A percentile compares a stretch with the other conserved stretches of the same genome.
phyloP scores from a whole-genome alignment of 2,329 filamentous ascomycete genomes.

The Xylaria sp. region DNA sequence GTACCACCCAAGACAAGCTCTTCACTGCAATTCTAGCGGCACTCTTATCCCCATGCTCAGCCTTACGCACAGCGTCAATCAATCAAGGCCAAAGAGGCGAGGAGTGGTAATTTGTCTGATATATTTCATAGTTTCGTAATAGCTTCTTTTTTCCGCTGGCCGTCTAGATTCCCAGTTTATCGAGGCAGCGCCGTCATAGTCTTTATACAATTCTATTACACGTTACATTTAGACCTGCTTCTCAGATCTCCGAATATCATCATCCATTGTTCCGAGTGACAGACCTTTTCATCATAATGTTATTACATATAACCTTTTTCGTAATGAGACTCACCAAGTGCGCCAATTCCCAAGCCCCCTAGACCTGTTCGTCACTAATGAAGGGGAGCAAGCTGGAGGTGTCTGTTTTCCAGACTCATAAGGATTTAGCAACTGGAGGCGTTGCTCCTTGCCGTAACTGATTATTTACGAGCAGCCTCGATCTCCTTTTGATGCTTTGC shows the following conservation, averaged over 20 bases:
- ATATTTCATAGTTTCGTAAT: constrained; percentile 25
- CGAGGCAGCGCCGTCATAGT: constrained; percentile 6
- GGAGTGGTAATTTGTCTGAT: constrained; percentile 38
- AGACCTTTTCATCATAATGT: constrained; percentile 12
- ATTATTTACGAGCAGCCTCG: constrained; percentile 52
- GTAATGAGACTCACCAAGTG: background rate
- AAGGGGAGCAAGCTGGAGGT: background rate
- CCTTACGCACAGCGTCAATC: no score
- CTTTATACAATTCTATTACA: constrained; percentile 32
- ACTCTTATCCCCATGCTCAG: no score
- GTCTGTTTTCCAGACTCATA: background rate
- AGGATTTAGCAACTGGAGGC: background rate
- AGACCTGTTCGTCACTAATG: constrained; percentile 7
- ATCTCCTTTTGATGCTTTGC: constrained; percentile 69
- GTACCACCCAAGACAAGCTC: no score
- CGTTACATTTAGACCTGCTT: constrained; percentile 11
- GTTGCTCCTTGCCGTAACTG: background rate
- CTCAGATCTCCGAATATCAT: background rate
- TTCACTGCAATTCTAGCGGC: no score
- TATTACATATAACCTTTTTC: constrained; percentile 22
- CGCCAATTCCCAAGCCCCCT: background rate
- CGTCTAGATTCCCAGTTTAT: constrained; percentile 6
- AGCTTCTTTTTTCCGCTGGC: background rate
- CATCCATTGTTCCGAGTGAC: constrained; percentile 16
- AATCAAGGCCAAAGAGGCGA: background rate